phyloP scores from a whole-genome alignment of 306 rosid species.

The Cucurbita pepo region DNA sequence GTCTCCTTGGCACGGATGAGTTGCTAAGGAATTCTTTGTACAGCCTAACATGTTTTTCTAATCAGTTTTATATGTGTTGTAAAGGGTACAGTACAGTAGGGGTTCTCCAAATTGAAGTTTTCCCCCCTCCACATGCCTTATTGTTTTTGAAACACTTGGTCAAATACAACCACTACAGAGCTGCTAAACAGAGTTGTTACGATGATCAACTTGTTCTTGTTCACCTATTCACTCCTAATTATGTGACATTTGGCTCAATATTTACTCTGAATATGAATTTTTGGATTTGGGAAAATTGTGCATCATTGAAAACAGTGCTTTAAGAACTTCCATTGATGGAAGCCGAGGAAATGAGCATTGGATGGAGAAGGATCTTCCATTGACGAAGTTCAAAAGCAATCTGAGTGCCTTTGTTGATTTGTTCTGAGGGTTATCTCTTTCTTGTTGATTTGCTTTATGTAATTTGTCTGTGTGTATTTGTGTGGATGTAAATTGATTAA shows the following conservation, averaged over 20 bases:
- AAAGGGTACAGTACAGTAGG: not conserved
- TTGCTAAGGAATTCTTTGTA: constrained; percentile 2
- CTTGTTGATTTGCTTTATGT: too few relatives aligned
- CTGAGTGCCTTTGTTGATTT: too few relatives aligned
- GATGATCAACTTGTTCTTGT: not conserved
- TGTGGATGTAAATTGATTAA: too few relatives aligned
- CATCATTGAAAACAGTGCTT: too few relatives aligned
- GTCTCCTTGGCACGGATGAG: not conserved
- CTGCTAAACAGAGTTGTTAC: not conserved
- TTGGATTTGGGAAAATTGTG: too few relatives aligned
- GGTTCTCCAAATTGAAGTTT: not conserved
- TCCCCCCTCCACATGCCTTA: not conserved
- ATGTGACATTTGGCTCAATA: not conserved
- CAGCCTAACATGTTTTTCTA: constrained; percentile 1
- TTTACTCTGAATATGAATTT: not conserved
- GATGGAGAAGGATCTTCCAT: too few relatives aligned
- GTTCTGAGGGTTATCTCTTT: too few relatives aligned
- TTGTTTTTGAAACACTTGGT: not conserved
- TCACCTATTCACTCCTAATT: not conserved
- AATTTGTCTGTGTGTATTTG: too few relatives aligned
- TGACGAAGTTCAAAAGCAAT: too few relatives aligned
- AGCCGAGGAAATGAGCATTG: too few relatives aligned
- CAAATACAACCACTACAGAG: not conserved
- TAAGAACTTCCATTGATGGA: too few relatives aligned
- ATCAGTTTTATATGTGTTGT: not conserved